Base-by-base conservation (phyloP, 768 basidiomycete genomes). In the Leccinum disarticulatum region DNA sequence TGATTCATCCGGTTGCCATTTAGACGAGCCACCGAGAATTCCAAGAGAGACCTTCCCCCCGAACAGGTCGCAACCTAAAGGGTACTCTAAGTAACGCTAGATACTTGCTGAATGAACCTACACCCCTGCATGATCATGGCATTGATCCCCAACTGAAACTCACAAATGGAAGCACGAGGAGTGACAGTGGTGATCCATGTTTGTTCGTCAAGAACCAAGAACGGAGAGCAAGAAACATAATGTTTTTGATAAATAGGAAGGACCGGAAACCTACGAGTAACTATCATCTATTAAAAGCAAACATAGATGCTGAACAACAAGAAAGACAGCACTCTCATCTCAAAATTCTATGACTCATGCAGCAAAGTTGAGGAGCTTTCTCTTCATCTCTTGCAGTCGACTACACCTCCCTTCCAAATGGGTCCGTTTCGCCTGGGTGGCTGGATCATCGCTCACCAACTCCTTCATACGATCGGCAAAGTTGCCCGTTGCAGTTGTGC, bases 401-500 rank as follows among this genome's bases (percentile, higher is more conserved):
- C 59, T 58, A 41, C 73, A 73, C 61, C 60, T 72, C 13, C 73
- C 62, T 36, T 69, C 57, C 48, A 83, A 64, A 58, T 74, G 73
- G 17, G 66, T 60, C 13, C 81, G 74, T 56, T 61, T 73, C 7
- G 64, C 70, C 17, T 76, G 73, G 1, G 77, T 60, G 9, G 58
- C 62, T 9, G 77, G 75, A 60, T 82, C 82, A 63, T 85, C 83
- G n/a, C 73, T 73, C 25, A 85, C 72, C 61, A 80, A 76, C 55
- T 68, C 67, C 6, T 61, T 70, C 69, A 80, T 80, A 9, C 74
- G 73, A 27, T 73, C 74, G 2, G 58, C 47, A 52, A 58, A 58
- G 61, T 64, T 54, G 0, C 58, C 61, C 13, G 56, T 49, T 30
- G 61, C 66, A 0, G 33, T 53, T 6, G 60, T 43, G 36, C 68